Evolutionary conservation across 495 filamentous ascomycete species (phyloP), one percentile per base, ranked within the genome.

Genomic region (Xylaria curta): DNA sequence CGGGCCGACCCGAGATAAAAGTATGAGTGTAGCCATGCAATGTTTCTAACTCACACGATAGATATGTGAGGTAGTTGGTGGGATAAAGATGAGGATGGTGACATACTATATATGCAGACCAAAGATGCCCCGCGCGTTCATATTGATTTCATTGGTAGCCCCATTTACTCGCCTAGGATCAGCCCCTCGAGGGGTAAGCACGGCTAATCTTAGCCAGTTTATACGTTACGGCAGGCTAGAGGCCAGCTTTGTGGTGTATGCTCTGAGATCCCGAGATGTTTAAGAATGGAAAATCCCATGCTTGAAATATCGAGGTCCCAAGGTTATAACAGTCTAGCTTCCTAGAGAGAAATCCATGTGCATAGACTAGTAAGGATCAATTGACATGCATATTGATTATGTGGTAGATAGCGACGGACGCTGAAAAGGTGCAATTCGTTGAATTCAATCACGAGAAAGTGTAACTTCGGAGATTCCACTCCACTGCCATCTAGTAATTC

Each of bases 151-250:
- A 40, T 38, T 54, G 64, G 26, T 24, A 53, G 64, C 64, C 47
- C 64, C 47, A 53, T 54, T 28, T 40, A 31, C n/a, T 56, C 49
- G 47, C 46, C 47, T 42, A 33, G 40, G 17, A 58, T 44, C 66
- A 69, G 59, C 59, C 38, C n/a, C 59, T 24, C 26, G 15, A 51
- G 38, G 40, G 40, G 56, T 33, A 60, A 9, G 12, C 24, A 15
- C 4, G 42, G 56, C 67, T 51, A 62, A 62, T 61, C 42, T 58
- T 19, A n/a, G 7, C 31, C 17, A 36, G 56, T 31, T 62, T 61
- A 26, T n/a, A 58, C 47, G 28, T 36, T 15, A n/a, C 33, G 33
- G 36, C 15, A 36, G 54, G 28, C 19, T 28, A 59, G 54, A 59
- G 15, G 28, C 54, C 8, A 15, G 54, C 15, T 59, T 26, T 3